Conservation (phyloP, 768 basidiomycete genomes). For the Fomitopsis pulvina region DNA sequence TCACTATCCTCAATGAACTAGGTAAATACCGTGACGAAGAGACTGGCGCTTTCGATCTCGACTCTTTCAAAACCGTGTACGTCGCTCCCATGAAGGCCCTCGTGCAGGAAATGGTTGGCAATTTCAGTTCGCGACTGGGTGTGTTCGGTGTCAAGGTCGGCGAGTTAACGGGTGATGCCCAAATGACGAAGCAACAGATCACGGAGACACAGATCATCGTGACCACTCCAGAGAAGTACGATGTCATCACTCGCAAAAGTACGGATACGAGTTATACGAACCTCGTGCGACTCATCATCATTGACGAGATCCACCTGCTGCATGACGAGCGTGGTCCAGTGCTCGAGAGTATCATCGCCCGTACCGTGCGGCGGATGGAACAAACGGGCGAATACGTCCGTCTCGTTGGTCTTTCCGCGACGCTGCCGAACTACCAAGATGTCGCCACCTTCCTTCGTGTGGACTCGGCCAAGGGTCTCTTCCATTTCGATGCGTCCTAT, state of each 20-base stretch:
- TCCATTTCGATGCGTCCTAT: constrained; percentile 95
- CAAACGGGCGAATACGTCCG: constrained; percentile 91
- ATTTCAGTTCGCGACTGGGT: constrained; percentile 74
- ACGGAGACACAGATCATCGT: constrained; percentile 97
- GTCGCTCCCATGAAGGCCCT: constrained; percentile 99
- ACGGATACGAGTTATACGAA: constrained; percentile 97
- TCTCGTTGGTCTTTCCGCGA: constrained; percentile 92
- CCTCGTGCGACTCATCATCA: constrained; percentile 91
- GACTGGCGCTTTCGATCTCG: constrained; percentile 76
- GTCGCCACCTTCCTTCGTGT: constrained; percentile 97
- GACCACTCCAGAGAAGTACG: constrained; percentile 99
- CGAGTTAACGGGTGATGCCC: constrained; percentile 94
- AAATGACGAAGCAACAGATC: constrained; percentile 98
- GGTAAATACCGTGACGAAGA: constrained; percentile 79
- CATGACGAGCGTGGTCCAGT: constrained; percentile 99
- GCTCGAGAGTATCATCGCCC: constrained; percentile 81
- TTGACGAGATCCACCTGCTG: constrained; percentile 95
- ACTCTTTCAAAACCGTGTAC: constrained; percentile 94
- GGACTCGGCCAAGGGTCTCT: constrained; percentile 84
- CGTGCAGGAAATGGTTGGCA: constrained; percentile 98
- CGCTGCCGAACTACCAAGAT: constrained; percentile 97
- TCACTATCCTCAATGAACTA: constrained; percentile 89
- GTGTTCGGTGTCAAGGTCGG: constrained; percentile 78
- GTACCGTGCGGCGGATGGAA: constrained; percentile 91
- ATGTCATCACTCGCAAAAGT: constrained; percentile 97